phyloP scores from a whole-genome alignment of 495 filamentous ascomycete genomes.

The Xylaria castorea region DNA sequence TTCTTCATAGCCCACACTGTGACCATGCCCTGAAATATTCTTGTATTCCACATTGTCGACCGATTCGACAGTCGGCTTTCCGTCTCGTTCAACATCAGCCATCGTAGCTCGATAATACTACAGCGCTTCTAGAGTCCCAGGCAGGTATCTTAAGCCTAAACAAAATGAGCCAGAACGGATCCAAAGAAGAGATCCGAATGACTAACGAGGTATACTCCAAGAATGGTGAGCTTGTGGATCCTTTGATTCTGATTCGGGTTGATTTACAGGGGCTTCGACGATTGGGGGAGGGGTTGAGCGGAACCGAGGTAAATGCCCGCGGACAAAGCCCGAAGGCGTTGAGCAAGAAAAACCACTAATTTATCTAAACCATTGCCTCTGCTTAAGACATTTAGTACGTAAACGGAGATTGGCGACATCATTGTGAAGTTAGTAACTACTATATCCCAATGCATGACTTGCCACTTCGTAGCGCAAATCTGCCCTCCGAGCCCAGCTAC shows the following conservation, averaged over 20 bases:
- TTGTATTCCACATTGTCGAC: not conserved
- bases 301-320: not conserved
- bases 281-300: not conserved
- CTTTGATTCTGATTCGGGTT: not conserved
- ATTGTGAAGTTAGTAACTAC: not conserved
- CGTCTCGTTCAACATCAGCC: constrained; percentile 6
- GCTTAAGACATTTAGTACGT: no score
- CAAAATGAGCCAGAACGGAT: not conserved
- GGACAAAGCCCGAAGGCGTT: not conserved
- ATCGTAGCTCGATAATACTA: not conserved
- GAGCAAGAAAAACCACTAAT: not conserved
- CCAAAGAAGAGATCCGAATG: not conserved
- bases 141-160: not conserved
- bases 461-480: not conserved
- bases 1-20: constrained; percentile 22
- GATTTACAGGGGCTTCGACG: not conserved
- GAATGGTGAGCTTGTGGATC: not conserved
- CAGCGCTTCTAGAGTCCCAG: not conserved
- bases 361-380: not conserved
- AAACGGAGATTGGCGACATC: not conserved
- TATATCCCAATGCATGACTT: not conserved
- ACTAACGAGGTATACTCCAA: not conserved
- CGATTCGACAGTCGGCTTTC: not conserved
- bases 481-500: not conserved
- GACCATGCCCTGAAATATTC: not conserved